These are phyloP conservation scores for Ensete ventricosum DNA, from an alignment of 176 grass and related monocot species.

Conservation along the genomic window DNA sequence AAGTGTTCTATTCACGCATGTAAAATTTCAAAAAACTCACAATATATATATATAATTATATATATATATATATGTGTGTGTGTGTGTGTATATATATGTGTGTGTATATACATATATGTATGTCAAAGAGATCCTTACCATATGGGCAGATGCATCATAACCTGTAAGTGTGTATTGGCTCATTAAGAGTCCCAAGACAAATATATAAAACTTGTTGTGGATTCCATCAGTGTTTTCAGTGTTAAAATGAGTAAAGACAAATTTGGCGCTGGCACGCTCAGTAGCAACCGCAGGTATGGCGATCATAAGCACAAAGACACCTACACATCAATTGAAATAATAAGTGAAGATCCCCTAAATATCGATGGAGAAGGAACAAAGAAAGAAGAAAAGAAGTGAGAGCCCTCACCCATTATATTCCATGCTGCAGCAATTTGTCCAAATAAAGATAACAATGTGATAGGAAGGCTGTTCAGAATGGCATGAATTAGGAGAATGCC, in stretches of 20 bases:
- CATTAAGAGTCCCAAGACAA: slow-evolving; percentile 75
- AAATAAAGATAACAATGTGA: slow-evolving; percentile 70
- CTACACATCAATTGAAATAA: slow-evolving; percentile 8
- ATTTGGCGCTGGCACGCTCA: slow-evolving; percentile 65
- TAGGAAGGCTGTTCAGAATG: slow-evolving; percentile 77
- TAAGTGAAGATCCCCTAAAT: neutral
- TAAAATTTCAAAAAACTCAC: no score
- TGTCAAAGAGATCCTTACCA: slow-evolving; percentile 34
- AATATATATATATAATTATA: no score
- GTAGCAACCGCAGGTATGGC: slow-evolving; percentile 63
- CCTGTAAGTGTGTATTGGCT: slow-evolving; percentile 78
- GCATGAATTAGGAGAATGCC: slow-evolving; percentile 76
- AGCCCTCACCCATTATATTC: slow-evolving; percentile 58
- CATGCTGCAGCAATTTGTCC: slow-evolving; percentile 79
- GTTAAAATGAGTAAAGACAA: slow-evolving; percentile 90
- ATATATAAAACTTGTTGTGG: slow-evolving; percentile 76
- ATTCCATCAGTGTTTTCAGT: slow-evolving; percentile 62
- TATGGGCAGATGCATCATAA: slow-evolving; percentile 84
- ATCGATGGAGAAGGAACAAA: neutral
- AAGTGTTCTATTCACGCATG: no score
- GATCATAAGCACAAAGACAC: slow-evolving; percentile 75
- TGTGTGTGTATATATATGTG: no score
- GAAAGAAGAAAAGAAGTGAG: neutral
- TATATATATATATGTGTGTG: no score
- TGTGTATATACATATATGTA: no score